phyloP scores from a whole-genome alignment of 2,329 filamentous ascomycete genomes.

The Botrytis tulipae region DNA sequence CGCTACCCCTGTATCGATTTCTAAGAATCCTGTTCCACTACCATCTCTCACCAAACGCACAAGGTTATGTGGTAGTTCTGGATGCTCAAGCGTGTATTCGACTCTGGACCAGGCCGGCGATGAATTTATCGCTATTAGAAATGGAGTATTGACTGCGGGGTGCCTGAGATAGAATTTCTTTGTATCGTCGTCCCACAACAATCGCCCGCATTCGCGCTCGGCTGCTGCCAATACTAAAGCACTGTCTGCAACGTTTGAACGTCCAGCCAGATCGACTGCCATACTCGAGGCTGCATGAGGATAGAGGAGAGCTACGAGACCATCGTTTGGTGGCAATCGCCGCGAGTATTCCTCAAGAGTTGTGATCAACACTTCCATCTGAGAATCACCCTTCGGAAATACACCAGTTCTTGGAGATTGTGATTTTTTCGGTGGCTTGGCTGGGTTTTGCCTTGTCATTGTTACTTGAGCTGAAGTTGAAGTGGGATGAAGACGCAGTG shows the following conservation, averaged over 20 bases:
- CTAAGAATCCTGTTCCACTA: slow-evolving; percentile 57
- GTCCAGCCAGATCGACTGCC: slow-evolving; percentile 50
- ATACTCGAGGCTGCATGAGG: slow-evolving; percentile 62
- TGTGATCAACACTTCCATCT: slow-evolving; percentile 52
- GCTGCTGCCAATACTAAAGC: slow-evolving; percentile 60
- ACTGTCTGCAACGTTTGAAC: slow-evolving; percentile 50
- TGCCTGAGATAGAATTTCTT: slow-evolving; percentile 61
- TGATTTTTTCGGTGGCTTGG: slow-evolving; percentile 43
- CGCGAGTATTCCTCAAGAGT: slow-evolving; percentile 56
- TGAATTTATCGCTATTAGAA: slow-evolving; percentile 58
- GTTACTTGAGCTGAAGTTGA: slow-evolving; percentile 61
- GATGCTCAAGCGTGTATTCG: slow-evolving; percentile 64
- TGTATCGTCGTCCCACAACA: slow-evolving; percentile 69
- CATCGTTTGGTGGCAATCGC: slow-evolving; percentile 56
- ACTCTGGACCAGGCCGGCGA: slow-evolving; percentile 58
- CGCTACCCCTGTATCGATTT: slow-evolving; percentile 59
- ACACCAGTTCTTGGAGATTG: slow-evolving; percentile 28
- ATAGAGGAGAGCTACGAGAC: slow-evolving; percentile 66
- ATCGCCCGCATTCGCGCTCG: slow-evolving; percentile 65
- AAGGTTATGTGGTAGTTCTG: slow-evolving; percentile 59
- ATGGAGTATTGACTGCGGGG: slow-evolving; percentile 61
- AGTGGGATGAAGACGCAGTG: slow-evolving; percentile 61
- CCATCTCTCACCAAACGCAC: slow-evolving; percentile 60
- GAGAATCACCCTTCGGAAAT: slow-evolving; percentile 30
- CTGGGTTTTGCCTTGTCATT: slow-evolving; percentile 59